Evolutionary conservation across 1,284 basidiomycete species (phyloP), one percentile per base, ranked within the genome.

Genomic region (Phlebopus sp.): DNA sequence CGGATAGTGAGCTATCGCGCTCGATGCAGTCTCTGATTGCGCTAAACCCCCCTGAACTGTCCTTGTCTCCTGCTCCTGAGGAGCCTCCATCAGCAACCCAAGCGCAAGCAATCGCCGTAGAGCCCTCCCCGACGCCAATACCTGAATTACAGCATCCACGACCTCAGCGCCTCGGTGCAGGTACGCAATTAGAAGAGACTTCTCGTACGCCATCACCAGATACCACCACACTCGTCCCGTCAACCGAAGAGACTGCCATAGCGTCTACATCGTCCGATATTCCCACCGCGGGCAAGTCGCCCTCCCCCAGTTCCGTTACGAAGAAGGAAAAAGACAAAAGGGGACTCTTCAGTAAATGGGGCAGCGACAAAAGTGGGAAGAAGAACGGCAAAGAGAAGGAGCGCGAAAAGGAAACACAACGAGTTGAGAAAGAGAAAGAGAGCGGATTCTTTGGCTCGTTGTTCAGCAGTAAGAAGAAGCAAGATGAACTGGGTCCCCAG

Each of bases 401-500:
- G 30, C 64, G 63, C 40, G 78, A 80, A 62, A 67, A 68, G 59
- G 78, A 82, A 58, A 74, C 44, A 19, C 66, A 66, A 42, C 62
- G 63, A 21, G 42, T 73, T 55, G 81, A 85, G 58, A 81, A 78
- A 60, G 83, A 86, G 51, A 82, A 82, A 57, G 84, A 89, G 21
- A 66, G 77, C 23, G 77, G 91, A 0, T 95, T 96, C 74, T 90
- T 96, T 56, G 91, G 91, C 2, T 90, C 89, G 14, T 73, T 97
- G 5, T 96, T 96, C 64, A 84, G 87, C 44, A 75, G 83, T 46
- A 86, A 84, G 73, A 94, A 91, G 77, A 86, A 85, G 63, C 80
- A 85, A 44, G 88, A 90, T 19, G 78, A 84, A 23, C 73, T 78
- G 37, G 63, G 74, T 35, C 70, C 77, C 9, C 71, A 78, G 30